phyloP scores from a whole-genome alignment of 2,329 filamentous ascomycete genomes.

The Didymella arachidicola region DNA sequence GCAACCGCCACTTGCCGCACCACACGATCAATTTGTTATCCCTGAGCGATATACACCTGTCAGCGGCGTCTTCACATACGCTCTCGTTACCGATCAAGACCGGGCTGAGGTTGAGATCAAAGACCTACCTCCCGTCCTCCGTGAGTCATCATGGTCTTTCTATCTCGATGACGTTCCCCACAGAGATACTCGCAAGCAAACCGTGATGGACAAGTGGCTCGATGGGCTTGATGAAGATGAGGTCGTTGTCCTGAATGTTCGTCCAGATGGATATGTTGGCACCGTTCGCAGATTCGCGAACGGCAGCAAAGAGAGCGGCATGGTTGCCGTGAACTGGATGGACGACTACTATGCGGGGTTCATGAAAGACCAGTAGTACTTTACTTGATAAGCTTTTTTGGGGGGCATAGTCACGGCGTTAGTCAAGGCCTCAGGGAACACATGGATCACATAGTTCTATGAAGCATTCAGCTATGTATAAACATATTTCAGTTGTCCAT shows the following conservation, averaged over 20 bases:
- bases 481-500: neutral
- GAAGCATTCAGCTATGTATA: neutral
- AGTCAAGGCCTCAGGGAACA: neutral
- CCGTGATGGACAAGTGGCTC: conserved; percentile 74
- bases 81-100: conserved; percentile 67
- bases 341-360: conserved; percentile 61
- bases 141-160: conserved; percentile 73
- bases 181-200: conserved; percentile 59
- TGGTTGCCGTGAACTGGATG: conserved; percentile 55
- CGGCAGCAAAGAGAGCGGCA: conserved; percentile 40
- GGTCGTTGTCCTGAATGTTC: conserved; percentile 71
- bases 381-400: neutral
- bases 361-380: conserved; percentile 43
- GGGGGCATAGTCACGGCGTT: conserved; percentile 14
- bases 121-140: conserved; percentile 68
- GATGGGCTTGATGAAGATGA: conserved; percentile 64
- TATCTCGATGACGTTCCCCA: conserved; percentile 72
- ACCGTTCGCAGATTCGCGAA: conserved; percentile 59
- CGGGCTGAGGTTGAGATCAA: conserved; percentile 71
- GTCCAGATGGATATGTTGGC: conserved; percentile 78
- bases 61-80: conserved; percentile 73
- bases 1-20: conserved; percentile 64
- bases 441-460: neutral
- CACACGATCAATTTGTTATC: conserved; percentile 71
- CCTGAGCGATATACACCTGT: conserved; percentile 73